A percentile compares a stretch with the other conserved stretches of the same genome.
These are phyloP conservation scores for Daphne laureola DNA, from an alignment of 441 rosid species.

Conservation along the genomic window DNA sequence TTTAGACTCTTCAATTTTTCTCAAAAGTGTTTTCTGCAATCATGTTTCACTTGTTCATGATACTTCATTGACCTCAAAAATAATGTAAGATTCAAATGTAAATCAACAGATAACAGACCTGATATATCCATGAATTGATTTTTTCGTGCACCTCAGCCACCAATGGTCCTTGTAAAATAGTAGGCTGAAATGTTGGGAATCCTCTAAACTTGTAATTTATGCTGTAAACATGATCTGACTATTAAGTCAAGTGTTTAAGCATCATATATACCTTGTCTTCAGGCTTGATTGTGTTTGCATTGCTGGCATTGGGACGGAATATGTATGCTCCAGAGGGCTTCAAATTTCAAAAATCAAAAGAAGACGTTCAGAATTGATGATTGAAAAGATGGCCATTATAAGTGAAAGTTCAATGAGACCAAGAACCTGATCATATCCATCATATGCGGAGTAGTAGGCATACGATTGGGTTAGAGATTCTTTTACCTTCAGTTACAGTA, in stretches of 20 bases:
- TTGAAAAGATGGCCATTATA: slow-evolving; percentile 1
- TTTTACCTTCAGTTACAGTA: slow-evolving; percentile 19
- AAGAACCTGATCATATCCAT: slow-evolving; percentile 44
- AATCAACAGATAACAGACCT: slow-evolving; percentile 18
- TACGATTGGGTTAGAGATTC: slow-evolving; percentile 21
- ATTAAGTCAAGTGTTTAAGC: neutral
- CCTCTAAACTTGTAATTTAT: slow-evolving; percentile 3
- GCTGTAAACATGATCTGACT: neutral
- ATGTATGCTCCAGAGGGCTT: slow-evolving; percentile 41
- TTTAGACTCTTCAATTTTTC: too few relatives aligned
- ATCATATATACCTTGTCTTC: slow-evolving; percentile 28
- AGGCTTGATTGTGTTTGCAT: slow-evolving; percentile 16
- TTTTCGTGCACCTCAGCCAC: slow-evolving; percentile 37
- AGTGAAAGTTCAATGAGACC: neutral
- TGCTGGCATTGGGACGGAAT: slow-evolving; percentile 32
- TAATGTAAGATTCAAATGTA: neutral
- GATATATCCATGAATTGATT: slow-evolving; percentile 35
- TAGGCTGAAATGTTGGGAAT: slow-evolving; percentile 20
- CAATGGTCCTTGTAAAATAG: slow-evolving; percentile 27
- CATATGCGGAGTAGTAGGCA: slow-evolving; percentile 23
- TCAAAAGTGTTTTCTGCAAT: too few relatives aligned
- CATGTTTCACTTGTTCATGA: neutral
- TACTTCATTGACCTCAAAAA: neutral
- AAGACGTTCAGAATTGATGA: slow-evolving; percentile 1
- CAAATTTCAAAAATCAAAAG: slow-evolving; percentile 1